Evolutionary conservation across 257 asterid genomes (phyloP).

Genomic region (Capsicum rhomboideum): DNA sequence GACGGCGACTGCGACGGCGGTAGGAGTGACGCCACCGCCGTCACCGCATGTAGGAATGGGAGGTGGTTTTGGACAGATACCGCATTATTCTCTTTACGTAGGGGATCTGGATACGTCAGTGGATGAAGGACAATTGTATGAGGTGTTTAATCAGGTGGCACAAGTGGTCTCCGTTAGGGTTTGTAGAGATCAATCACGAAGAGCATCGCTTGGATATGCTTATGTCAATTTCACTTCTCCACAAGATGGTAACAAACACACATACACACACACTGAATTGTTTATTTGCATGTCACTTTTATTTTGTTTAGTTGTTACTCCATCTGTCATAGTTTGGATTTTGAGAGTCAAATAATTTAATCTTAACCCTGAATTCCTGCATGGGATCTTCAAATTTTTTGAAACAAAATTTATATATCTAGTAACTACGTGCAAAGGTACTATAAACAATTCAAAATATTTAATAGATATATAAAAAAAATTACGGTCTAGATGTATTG

Average conservation of each 20-base stretch:
- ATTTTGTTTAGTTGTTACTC: too few species aligned
- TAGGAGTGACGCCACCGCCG: constrained; percentile 20
- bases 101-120: constrained; percentile 71
- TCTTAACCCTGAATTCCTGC: too few species aligned
- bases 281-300: neutral
- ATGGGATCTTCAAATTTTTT: too few species aligned
- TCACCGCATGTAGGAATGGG: constrained; percentile 1
- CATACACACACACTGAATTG: neutral
- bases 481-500: too few species aligned
- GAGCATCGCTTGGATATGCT: constrained; percentile 60
- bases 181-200: constrained; percentile 55
- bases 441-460: too few species aligned
- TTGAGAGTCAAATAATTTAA: too few species aligned
- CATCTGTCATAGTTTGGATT: too few species aligned
- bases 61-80: neutral
- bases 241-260: constrained; percentile 37
- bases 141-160: constrained; percentile 61
- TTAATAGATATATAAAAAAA: too few species aligned
- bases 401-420: too few species aligned
- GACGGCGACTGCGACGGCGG: neutral
- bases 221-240: constrained; percentile 61
- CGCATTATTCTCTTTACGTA: constrained; percentile 50
- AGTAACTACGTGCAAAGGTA: too few species aligned
- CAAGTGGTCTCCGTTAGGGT: constrained; percentile 63
- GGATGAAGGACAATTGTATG: constrained; percentile 54